Percentiles rank a stretch among this genome's conserved stretches.
Evolutionary conservation across 2,329 filamentous ascomycete species (phyloP).

Genomic region (Coniochaeta sp.): DNA sequence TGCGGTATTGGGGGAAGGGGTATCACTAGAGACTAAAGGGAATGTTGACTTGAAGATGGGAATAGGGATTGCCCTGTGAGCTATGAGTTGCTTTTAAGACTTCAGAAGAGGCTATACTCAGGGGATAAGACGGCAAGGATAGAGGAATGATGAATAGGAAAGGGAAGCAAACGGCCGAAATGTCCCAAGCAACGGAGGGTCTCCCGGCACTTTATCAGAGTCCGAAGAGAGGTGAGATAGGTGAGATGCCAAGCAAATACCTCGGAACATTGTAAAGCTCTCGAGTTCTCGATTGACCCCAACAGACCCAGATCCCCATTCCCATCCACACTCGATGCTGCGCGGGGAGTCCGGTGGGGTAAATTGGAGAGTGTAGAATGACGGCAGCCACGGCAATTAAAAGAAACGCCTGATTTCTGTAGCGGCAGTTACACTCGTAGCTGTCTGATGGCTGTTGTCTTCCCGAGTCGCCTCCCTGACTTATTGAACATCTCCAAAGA

Average conservation of each 20-base stretch:
- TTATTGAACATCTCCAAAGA: not conserved
- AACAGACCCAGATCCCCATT: not conserved
- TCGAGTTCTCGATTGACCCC: not conserved
- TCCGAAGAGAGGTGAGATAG: too few relatives aligned
- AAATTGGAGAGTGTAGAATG: not conserved
- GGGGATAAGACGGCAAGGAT: not conserved
- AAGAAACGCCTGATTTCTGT: not conserved
- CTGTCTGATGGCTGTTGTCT: too few relatives aligned
- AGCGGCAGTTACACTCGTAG: slow-evolving; percentile 1
- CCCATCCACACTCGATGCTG: not conserved
- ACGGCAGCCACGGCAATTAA: not conserved
- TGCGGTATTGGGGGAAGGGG: not conserved
- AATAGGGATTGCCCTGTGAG: not conserved
- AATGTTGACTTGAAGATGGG: not conserved
- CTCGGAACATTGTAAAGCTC: not conserved
- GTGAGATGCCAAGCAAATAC: not conserved
- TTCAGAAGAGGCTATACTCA: not conserved
- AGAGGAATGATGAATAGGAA: not conserved
- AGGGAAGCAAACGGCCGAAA: not conserved
- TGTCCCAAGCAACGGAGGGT: not conserved
- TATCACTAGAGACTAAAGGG: not conserved
- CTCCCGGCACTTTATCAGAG: not conserved
- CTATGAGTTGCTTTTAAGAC: not conserved
- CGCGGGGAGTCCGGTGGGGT: slow-evolving; percentile 3
- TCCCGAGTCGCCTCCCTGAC: too few relatives aligned